Conservation (phyloP, 202 grass and related monocot genomes). For the Saccharum hybrid region DNA sequence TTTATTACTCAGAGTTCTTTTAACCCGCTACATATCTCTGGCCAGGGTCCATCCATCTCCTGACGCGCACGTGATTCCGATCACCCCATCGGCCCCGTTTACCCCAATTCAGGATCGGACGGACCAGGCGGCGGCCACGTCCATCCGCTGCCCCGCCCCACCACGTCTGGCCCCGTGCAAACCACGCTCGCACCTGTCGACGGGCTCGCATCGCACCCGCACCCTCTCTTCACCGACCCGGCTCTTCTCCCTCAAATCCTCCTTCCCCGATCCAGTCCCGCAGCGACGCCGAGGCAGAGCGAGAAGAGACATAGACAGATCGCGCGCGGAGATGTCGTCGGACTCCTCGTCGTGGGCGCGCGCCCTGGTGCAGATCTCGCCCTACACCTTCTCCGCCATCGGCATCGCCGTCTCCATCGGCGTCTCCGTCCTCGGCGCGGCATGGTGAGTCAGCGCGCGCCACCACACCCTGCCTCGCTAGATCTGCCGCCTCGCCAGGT, state of each 20-base stretch:
- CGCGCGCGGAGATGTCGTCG: slow-evolving; percentile 56
- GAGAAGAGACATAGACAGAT: not conserved
- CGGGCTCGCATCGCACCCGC: no score
- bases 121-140: not conserved
- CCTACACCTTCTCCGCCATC: slow-evolving; percentile 93
- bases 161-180: slow-evolving; percentile 32
- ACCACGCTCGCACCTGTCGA: slow-evolving; percentile 25
- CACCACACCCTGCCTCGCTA: not conserved
- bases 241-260: slow-evolving; percentile 20
- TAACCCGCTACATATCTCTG: no score
- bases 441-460: slow-evolving; percentile 58
- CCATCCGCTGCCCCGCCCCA: not conserved
- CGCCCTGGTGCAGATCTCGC: slow-evolving; percentile 87
- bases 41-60: no score
- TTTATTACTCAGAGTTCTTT: no score
- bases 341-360: slow-evolving; percentile 76
- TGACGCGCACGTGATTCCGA: not conserved
- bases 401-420: slow-evolving; percentile 98
- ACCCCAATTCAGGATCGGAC: not conserved
- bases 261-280: slow-evolving; percentile 39
- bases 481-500: slow-evolving; percentile 25
- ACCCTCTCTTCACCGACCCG: no score
- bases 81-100: not conserved
- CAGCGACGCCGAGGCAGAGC: not conserved
- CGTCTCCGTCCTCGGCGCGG: slow-evolving; percentile 92